These are phyloP conservation scores for Metarhizium humberi DNA, from an alignment of 2,329 filamentous ascomycete species.

Conservation along the genomic window DNA sequence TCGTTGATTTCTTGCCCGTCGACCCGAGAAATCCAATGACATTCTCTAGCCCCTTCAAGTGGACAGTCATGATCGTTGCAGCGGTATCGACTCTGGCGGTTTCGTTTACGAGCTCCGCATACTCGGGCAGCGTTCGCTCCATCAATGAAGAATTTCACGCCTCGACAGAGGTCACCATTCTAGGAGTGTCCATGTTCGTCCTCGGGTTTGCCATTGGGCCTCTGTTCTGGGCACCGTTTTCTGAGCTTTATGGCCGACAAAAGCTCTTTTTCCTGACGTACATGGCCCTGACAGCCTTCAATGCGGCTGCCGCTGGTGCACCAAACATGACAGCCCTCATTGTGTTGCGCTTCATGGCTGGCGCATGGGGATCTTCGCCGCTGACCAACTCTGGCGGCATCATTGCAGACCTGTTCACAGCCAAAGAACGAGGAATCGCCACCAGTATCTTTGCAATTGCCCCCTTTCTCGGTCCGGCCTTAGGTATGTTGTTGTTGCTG, in stretches of 20 bases:
- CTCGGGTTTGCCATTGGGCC: constrained; percentile 53
- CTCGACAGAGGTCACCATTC: constrained; percentile 41
- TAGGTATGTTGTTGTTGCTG: constrained; percentile 24
- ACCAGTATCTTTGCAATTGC: constrained; percentile 52
- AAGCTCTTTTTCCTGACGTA: constrained; percentile 51
- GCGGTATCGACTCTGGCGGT: constrained; percentile 60
- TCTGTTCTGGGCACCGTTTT: constrained; percentile 56
- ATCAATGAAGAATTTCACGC: constrained; percentile 47
- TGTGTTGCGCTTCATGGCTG: constrained; percentile 60
- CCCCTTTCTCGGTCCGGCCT: constrained; percentile 53
- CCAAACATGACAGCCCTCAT: constrained; percentile 51
- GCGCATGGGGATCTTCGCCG: constrained; percentile 52
- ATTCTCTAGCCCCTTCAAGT: constrained; percentile 50
- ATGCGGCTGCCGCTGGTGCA: constrained; percentile 46
- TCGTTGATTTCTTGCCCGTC: constrained; percentile 57
- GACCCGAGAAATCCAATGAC: constrained; percentile 60
- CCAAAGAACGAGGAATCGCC: constrained; percentile 45
- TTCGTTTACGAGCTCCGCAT: constrained; percentile 61
- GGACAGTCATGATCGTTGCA: constrained; percentile 53
- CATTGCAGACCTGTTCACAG: constrained; percentile 54
- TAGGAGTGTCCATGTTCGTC: constrained; percentile 57
- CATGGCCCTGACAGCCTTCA: constrained; percentile 49
- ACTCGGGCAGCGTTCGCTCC: constrained; percentile 45
- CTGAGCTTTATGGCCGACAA: constrained; percentile 54
- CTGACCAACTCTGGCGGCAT: constrained; percentile 54